phyloP scores from a whole-genome alignment of 805 yeast species.

The Saturnispora silvae region DNA sequence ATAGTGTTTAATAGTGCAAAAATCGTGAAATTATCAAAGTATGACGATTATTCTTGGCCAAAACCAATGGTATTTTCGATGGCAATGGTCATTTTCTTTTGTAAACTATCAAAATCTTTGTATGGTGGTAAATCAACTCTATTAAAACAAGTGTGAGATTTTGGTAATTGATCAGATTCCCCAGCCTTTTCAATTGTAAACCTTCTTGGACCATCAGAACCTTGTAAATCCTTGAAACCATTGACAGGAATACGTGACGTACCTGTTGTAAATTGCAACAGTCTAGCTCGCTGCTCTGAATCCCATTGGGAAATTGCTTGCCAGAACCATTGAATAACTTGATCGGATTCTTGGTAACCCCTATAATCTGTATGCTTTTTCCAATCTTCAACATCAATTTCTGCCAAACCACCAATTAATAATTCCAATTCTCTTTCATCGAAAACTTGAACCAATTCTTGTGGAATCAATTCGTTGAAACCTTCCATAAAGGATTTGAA shows the following conservation, averaged over 20 bases:
- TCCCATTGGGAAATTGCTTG: constrained; percentile 89
- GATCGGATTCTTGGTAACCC: constrained; percentile 94
- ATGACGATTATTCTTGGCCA: constrained; percentile 94
- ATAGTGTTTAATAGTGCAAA: no score
- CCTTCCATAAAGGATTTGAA: constrained; percentile 95
- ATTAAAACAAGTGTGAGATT: constrained; percentile 97
- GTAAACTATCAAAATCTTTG: constrained; percentile 69
- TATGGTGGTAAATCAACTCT: constrained; percentile 97
- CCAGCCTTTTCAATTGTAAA: constrained; percentile 98
- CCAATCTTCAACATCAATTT: constrained; percentile 98
- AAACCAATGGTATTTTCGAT: constrained; percentile 99
- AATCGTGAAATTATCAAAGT: no score
- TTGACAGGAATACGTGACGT: constrained; percentile 98
- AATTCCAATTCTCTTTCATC: constrained; percentile 96
- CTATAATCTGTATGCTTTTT: constrained; percentile 97
- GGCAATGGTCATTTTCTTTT: constrained; percentile 86
- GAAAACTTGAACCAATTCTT: constrained; percentile 89
- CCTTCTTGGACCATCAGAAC: constrained; percentile 98
- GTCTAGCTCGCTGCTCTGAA: constrained; percentile 89
- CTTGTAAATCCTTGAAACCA: constrained; percentile 97
- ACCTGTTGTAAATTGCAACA: constrained; percentile 96
- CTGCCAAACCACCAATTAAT: constrained; percentile 96
- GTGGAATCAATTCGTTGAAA: constrained; percentile 94
- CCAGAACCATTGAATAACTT: constrained; percentile 99
- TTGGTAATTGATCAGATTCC: constrained; percentile 84